Conservation (phyloP, 306 rosid species). For the Cucumis cinereus region DNA sequence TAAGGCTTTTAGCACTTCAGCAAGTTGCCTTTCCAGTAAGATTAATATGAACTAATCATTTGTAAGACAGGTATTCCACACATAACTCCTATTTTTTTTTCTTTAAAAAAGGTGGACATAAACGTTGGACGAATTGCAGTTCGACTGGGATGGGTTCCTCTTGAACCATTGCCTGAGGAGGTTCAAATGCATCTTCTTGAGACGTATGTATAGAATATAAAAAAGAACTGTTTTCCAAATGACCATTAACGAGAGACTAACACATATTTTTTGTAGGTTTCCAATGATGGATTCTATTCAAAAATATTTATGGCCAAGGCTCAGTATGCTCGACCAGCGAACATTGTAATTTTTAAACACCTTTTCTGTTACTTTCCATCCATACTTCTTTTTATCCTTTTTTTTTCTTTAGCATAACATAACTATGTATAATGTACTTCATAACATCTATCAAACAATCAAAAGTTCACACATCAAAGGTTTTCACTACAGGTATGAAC, state of each 20-base stretch:
- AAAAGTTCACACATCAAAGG: background rate
- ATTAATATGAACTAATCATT: background rate
- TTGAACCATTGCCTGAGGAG: constrained; percentile 50
- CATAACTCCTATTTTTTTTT: background rate
- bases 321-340: constrained; percentile 21
- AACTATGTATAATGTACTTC: background rate
- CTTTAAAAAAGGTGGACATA: constrained; percentile 40
- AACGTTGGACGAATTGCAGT: constrained; percentile 63
- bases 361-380: background rate
- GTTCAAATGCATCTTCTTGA: constrained; percentile 44
- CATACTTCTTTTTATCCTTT: too few species aligned
- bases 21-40: constrained; percentile 63
- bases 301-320: constrained; percentile 62
- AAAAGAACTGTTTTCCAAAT: background rate
- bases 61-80: background rate
- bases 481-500: constrained; percentile 35
- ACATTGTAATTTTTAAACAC: constrained; percentile 31
- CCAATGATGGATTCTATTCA: constrained; percentile 46
- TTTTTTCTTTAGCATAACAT: background rate
- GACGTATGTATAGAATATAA: constrained; percentile 22
- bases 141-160: constrained; percentile 76
- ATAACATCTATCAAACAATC: background rate
- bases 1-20: constrained; percentile 53
- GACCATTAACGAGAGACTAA: background rate
- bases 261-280: constrained; percentile 23